Evolutionary conservation across 371 early-diverging fungal genomes (phyloP).

Genomic region (Sporodiniella umbellata): DNA sequence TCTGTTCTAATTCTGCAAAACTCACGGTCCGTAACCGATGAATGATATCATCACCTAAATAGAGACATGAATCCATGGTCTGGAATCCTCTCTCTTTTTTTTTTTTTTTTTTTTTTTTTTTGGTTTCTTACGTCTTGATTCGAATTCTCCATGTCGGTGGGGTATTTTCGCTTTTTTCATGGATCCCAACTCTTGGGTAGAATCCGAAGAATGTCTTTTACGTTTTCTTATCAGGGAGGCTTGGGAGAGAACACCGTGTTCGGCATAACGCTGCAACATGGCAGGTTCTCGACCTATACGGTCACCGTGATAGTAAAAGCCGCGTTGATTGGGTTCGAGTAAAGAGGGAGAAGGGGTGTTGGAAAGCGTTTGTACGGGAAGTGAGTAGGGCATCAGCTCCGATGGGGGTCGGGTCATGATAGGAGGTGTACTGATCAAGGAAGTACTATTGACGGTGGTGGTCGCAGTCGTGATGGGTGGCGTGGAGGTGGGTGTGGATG

Average conservation of each 20-base stretch:
- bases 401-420: too few relatives aligned
- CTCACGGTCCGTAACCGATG: constrained; percentile 37
- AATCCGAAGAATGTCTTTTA: constrained; percentile 34
- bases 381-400: background rate
- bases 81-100: too few relatives aligned
- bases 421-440: too few relatives aligned
- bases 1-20: constrained; percentile 39
- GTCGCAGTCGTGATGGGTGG: background rate
- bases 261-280: constrained; percentile 40
- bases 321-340: constrained; percentile 45
- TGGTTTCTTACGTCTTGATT: constrained; percentile 40
- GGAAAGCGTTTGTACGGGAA: constrained; percentile 2
- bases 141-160: constrained; percentile 51
- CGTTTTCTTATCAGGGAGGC: constrained; percentile 43
- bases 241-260: constrained; percentile 43
- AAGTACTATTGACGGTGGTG: too few relatives aligned
- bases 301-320: constrained; percentile 45
- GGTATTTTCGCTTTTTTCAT: constrained; percentile 48
- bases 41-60: constrained; percentile 45
- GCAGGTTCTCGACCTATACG: constrained; percentile 40
- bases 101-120: background rate
- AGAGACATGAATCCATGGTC: background rate
- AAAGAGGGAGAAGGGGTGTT: too few relatives aligned
- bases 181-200: constrained; percentile 16
- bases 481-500: background rate